Conservation (phyloP, 2,329 filamentous ascomycete species). For the Beauveria varroae region DNA sequence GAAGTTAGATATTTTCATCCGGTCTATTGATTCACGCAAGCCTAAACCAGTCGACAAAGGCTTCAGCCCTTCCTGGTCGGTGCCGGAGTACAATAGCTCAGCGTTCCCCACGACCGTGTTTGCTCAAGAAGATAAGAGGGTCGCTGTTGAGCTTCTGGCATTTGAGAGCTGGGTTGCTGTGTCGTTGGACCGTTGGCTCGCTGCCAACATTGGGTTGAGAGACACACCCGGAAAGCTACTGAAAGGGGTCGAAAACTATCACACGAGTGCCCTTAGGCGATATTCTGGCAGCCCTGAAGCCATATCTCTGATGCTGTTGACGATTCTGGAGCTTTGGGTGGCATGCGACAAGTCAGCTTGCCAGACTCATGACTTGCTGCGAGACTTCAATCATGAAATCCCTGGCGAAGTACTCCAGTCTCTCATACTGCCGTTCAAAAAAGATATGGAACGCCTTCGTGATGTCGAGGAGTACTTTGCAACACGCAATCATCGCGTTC, state of each 20-base stretch:
- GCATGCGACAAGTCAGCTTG: constrained; percentile 43
- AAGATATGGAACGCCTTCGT: constrained; percentile 37
- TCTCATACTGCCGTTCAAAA: constrained; percentile 35
- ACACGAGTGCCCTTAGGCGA: constrained; percentile 14
- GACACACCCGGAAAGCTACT: constrained; percentile 23
- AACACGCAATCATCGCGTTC: neutral
- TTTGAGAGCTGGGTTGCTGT: constrained; percentile 42
- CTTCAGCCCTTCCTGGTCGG: neutral
- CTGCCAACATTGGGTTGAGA: constrained; percentile 12
- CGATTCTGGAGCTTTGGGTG: constrained; percentile 50
- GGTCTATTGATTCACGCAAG: neutral
- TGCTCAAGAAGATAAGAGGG: neutral
- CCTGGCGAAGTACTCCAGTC: constrained; percentile 28
- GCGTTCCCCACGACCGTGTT: neutral
- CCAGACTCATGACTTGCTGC: constrained; percentile 29
- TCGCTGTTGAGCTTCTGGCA: constrained; percentile 21
- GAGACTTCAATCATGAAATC: constrained; percentile 39
- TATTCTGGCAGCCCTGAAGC: constrained; percentile 37
- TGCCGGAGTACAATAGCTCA: neutral
- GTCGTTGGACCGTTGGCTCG: constrained; percentile 31
- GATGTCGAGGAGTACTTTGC: constrained; percentile 39
- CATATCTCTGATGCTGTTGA: constrained; percentile 47
- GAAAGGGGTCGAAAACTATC: constrained; percentile 26
- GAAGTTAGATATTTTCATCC: neutral
- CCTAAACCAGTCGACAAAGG: neutral